Percentiles rank a stretch among this genome's conserved stretches.
phyloP scores from a whole-genome alignment of 192 early-diverging fungal genomes.

The Backusella morwellensis region DNA sequence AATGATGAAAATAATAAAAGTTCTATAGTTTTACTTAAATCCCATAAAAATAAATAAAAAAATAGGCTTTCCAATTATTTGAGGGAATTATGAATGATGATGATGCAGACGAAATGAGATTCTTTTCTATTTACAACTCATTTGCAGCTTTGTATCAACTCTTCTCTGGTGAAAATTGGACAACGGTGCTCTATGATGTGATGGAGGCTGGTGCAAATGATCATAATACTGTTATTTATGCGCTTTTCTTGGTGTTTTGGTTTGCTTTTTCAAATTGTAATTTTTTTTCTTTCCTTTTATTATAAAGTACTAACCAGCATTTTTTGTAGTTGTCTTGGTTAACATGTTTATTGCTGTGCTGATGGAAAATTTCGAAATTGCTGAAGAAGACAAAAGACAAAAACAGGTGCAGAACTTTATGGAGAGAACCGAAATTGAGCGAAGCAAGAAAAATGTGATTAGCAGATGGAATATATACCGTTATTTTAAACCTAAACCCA shows the following conservation, averaged over 20 bases:
- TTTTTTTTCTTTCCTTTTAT: neutral
- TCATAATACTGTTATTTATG: slow-evolving; percentile 38
- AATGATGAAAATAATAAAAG: neutral
- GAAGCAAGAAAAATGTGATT: slow-evolving; percentile 37
- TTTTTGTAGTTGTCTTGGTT: slow-evolving; percentile 51
- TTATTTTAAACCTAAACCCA: slow-evolving; percentile 51
- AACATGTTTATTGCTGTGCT: slow-evolving; percentile 68
- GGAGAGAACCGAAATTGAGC: slow-evolving; percentile 27
- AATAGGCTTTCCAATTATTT: slow-evolving; percentile 45
- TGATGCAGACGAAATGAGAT: slow-evolving; percentile 34
- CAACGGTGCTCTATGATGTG: slow-evolving; percentile 49
- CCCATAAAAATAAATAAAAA: neutral
- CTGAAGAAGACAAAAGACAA: slow-evolving; percentile 51
- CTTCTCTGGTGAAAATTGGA: slow-evolving; percentile 65
- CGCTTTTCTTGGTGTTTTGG: slow-evolving; percentile 50
- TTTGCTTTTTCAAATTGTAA: slow-evolving; percentile 61
- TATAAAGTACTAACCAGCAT: neutral
- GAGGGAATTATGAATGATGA: slow-evolving; percentile 26
- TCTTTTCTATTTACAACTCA: slow-evolving; percentile 52
- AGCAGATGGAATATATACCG: slow-evolving; percentile 51
- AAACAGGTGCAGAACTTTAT: slow-evolving; percentile 48
- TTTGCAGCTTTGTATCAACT: slow-evolving; percentile 56
- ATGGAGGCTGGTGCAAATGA: slow-evolving; percentile 36
- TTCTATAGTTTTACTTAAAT: neutral
- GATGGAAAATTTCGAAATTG: slow-evolving; percentile 64